Evolutionary conservation across 1,284 basidiomycete genomes (phyloP), one percentile per base, ranked within the genome.

Genomic region (Microbotryum silenes-acaulis): DNA sequence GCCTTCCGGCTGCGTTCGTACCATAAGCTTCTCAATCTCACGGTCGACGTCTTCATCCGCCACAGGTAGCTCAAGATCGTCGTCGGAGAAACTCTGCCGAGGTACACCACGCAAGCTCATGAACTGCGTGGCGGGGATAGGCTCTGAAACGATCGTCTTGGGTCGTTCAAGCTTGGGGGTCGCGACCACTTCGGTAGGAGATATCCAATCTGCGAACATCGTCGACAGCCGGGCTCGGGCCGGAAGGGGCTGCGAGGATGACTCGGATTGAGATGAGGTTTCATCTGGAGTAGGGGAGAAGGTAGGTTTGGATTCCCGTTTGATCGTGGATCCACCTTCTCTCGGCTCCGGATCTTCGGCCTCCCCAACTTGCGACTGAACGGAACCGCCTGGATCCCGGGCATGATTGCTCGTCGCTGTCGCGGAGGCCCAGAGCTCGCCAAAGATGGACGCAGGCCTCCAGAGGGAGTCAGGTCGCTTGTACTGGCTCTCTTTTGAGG

Each of bases 1-100:
- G 16, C 48, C 12, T 21, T 50, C 48, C 27, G 16, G 21, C 10
- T 50, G 21, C 14, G 12, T 23, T 77, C 83, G 56, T 71, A 88
- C 87, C 73, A 90, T 80, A 77, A 88, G 82, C 31, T 74, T 72
- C 59, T 84, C 83, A 61, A 85, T 82, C 48, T 81, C 79, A 6
- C 68, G 50, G 2, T 60, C 65, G 20, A 71, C 56, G 6, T 78
- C 79, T 20, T 74, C 77, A 23, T 76, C 75, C 23, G 81, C 77
- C 1, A 77, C 78, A 14, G 74, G 76, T 23, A 75, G 75, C 29
- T 81, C 78, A 1, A 82, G 80, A 74, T 87, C 88, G 51, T 85
- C 83, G 50, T 51, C 57, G 37, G 60, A 63, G 54, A 63, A 65
- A 37, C 58, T 51, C 14, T 42, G 37, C 37, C 37, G 37, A 12